A percentile compares a stretch with the other conserved stretches of the same genome.
These are phyloP conservation scores for Lepraria neglecta DNA, from an alignment of 495 filamentous ascomycete species.

Conservation along the genomic window DNA sequence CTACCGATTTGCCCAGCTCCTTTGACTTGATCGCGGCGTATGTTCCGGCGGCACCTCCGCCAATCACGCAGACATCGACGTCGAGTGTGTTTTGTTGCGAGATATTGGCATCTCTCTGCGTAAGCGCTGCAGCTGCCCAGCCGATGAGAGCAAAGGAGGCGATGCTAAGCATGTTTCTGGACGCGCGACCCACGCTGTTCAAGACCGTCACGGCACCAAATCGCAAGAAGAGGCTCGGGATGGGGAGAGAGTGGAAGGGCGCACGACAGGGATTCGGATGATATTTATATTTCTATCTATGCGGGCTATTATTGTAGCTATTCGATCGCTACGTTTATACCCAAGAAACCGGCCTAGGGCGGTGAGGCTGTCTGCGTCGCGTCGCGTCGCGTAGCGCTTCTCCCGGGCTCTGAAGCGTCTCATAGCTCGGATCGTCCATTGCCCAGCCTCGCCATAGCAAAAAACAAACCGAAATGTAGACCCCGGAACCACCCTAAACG, in stretches of 20 bases:
- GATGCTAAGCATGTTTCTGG: neutral
- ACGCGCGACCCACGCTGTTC: neutral
- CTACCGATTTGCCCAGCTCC: conserved; percentile 36
- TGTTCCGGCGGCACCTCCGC: conserved; percentile 43
- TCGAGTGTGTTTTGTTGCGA: neutral
- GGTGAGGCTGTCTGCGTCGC: neutral
- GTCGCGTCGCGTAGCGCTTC: neutral
- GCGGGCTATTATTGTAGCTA: neutral
- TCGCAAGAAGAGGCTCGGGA: neutral
- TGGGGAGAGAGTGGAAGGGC: neutral
- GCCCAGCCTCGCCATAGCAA: no score
- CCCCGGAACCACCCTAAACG: no score
- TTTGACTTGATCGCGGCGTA: conserved; percentile 43
- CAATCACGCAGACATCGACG: conserved; percentile 40
- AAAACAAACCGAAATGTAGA: no score
- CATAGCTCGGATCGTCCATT: no score
- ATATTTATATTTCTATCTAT: neutral
- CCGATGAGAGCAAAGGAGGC: neutral
- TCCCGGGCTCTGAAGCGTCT: no score
- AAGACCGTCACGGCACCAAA: neutral
- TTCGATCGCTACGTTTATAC: conserved; percentile 1
- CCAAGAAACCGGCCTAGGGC: no score
- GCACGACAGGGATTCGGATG: neutral
- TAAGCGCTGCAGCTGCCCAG: neutral
- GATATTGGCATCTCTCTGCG: neutral